These are phyloP conservation scores for Peniophora sp. DNA, from an alignment of 1,284 basidiomycete genomes.

Conservation along the genomic window DNA sequence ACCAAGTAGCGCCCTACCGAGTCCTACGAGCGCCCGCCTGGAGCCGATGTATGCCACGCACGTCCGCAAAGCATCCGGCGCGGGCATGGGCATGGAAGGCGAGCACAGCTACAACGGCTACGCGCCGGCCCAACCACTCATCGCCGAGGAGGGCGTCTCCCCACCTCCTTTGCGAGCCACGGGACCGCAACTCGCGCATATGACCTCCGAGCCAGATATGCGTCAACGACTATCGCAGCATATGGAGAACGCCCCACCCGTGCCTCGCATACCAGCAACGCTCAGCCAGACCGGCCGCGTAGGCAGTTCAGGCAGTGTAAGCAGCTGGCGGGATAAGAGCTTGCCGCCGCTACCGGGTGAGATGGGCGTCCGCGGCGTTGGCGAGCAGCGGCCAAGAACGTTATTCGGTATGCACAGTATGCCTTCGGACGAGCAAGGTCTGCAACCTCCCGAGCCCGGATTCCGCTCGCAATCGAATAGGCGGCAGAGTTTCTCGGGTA, in stretches of 20 bases:
- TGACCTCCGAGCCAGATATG: conserved; percentile 53
- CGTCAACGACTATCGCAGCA: conserved; percentile 35
- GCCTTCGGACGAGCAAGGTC: conserved; percentile 37
- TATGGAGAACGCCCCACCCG: conserved; percentile 8
- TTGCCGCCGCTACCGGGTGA: conserved; percentile 70
- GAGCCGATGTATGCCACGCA: conserved; percentile 36
- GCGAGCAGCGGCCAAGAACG: conserved; percentile 52
- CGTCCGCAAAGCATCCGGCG: conserved; percentile 27
- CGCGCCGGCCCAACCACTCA: conserved; percentile 14
- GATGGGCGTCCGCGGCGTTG: conserved; percentile 21
- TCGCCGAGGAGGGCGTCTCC: conserved; percentile 18
- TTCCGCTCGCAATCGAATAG: conserved; percentile 54
- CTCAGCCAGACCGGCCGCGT: conserved; percentile 14
- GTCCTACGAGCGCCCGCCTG: conserved; percentile 60
- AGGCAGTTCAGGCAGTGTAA: conserved; percentile 27
- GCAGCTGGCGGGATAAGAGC: conserved; percentile 58
- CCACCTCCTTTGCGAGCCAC: conserved; percentile 8
- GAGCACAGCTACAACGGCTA: conserved; percentile 10
- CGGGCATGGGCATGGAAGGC: conserved; percentile 24
- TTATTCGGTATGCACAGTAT: conserved; percentile 34
- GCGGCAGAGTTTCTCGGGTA: conserved; percentile 69
- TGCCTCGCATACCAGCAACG: conserved; percentile 12
- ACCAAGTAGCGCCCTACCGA: conserved; percentile 64
- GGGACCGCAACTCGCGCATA: conserved; percentile 4
- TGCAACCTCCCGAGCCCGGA: conserved; percentile 25